A percentile compares a stretch with the other conserved stretches of the same genome.
phyloP scores from a whole-genome alignment of 2,329 filamentous ascomycete genomes.

The Cladorrhinum sp. region DNA sequence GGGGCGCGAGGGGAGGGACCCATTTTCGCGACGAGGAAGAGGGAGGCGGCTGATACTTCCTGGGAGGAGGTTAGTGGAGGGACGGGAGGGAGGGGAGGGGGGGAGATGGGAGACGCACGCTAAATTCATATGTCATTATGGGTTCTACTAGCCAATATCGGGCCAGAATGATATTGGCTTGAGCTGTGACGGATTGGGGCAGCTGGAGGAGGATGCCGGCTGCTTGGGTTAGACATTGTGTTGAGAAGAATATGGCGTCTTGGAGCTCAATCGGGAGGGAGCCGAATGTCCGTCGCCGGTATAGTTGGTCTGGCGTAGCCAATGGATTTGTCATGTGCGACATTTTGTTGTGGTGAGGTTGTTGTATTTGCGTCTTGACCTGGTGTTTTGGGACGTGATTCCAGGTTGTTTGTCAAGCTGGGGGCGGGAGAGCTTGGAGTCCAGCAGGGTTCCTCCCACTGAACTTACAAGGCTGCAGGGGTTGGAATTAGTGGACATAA shows the following conservation, averaged over 20 bases:
- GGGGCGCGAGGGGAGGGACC: slow-evolving; percentile 73
- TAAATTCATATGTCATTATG: slow-evolving; percentile 57
- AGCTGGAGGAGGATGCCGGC: slow-evolving; percentile 78
- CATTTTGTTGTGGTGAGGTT: slow-evolving; percentile 39
- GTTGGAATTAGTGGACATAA: not conserved
- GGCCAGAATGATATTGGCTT: slow-evolving; percentile 77
- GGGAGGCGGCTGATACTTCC: slow-evolving; percentile 75
- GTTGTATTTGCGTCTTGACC: not conserved
- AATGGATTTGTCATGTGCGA: slow-evolving; percentile 67
- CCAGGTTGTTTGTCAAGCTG: not conserved
- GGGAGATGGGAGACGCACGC: slow-evolving; percentile 36
- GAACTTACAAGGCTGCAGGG: not conserved
- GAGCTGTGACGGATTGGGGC: slow-evolving; percentile 80
- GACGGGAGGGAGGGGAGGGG: not conserved
- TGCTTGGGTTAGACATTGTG: slow-evolving; percentile 71
- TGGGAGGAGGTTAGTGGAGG: slow-evolving; percentile 36
- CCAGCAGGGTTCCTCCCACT: not conserved
- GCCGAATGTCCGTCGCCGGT: slow-evolving; percentile 52
- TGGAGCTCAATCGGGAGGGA: slow-evolving; percentile 65
- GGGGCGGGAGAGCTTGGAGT: not conserved
- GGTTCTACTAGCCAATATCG: slow-evolving; percentile 70
- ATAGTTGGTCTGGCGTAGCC: slow-evolving; percentile 68
- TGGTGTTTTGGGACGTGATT: no score
- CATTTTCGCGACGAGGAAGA: slow-evolving; percentile 82
- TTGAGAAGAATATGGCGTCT: slow-evolving; percentile 67